Evolutionary conservation across 1,284 basidiomycete genomes (phyloP), one percentile per base, ranked within the genome.

Genomic region (Gymnopus androsaceus): DNA sequence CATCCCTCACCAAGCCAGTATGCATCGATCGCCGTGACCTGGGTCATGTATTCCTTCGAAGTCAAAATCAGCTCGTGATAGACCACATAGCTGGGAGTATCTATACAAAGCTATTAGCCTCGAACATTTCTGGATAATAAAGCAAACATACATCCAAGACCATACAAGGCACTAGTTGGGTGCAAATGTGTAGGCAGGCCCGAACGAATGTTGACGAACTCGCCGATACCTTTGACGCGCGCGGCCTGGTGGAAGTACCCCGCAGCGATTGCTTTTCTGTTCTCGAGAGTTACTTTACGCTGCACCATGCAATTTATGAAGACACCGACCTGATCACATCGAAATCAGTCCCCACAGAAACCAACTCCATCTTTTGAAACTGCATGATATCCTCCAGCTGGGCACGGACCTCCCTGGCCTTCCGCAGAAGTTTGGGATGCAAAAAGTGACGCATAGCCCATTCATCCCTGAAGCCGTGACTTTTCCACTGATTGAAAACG

Each of bases 181-280:
- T 99, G 97, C 44, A 99, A 75, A 69, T 95, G 92, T 47, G 94
- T 95, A 4, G 92, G 92, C 45, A 94, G 72, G 19, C 95, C 97
- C n/a, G 96, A 95, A 41, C 97, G 83, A 63, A 96, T 92, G 71
- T 99, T 98, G 59, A 96, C 93, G 71, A 98, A 99, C 73, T 99
- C 97, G 60, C 96, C 97, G 59, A 99, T 97, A 68, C 96, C 96
- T 76, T 98, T 99, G 38, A 97, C 95, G 61, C 94, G 80, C 8
- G 96, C 96, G 0, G 97, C 95, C 73, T 99, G 97, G 72, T 99
- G 97, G 82, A 99, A 99, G 76, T 98, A 99, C 23, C 96, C 97
- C 14, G 95, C 92, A 44, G 94, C 90, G 65, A 99, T 98, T 21
- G 95, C 95, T 82, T 98, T 99, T 67, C 96, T 94, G 64, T 31